Evolutionary conservation across 2,329 filamentous ascomycete genomes (phyloP).

Genomic region (Trichoderma breve): DNA sequence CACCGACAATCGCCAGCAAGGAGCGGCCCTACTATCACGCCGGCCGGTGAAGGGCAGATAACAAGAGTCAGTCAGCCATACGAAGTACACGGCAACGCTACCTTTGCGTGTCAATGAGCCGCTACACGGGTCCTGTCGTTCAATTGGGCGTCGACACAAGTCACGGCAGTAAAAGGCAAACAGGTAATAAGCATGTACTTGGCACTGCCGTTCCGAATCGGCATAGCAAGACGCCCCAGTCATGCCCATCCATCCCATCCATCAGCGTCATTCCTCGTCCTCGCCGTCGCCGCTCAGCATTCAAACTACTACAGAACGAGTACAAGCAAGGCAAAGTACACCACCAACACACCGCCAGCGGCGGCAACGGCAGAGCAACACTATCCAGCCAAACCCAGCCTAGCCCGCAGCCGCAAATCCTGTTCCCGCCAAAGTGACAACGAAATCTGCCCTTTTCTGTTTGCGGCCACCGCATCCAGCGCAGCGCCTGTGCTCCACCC

Average conservation of each 20-base stretch:
- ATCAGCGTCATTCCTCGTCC: constrained; percentile 12
- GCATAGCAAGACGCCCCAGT: constrained; percentile 11
- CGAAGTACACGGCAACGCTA: background rate
- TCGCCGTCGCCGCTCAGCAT: constrained; percentile 11
- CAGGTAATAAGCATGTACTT: background rate
- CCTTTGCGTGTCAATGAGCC: background rate
- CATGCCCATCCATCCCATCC: background rate
- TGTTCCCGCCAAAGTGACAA: background rate
- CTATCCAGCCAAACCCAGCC: background rate
- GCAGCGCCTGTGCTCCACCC: background rate
- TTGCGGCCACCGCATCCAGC: constrained; percentile 12
- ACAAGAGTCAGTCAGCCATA: background rate
- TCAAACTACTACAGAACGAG: background rate
- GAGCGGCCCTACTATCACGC: background rate
- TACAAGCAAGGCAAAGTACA: background rate
- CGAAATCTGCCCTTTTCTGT: background rate
- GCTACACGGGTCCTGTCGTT: background rate
- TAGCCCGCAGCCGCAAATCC: background rate
- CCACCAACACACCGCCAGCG: constrained; percentile 4
- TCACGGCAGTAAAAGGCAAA: background rate
- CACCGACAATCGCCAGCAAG: background rate
- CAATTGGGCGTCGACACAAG: background rate
- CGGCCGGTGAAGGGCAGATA: background rate
- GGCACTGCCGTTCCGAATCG: background rate
- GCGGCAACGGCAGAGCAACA: constrained; percentile 14